Conservation (phyloP, 306 rosid genomes). For the Cicer yamashitae region DNA sequence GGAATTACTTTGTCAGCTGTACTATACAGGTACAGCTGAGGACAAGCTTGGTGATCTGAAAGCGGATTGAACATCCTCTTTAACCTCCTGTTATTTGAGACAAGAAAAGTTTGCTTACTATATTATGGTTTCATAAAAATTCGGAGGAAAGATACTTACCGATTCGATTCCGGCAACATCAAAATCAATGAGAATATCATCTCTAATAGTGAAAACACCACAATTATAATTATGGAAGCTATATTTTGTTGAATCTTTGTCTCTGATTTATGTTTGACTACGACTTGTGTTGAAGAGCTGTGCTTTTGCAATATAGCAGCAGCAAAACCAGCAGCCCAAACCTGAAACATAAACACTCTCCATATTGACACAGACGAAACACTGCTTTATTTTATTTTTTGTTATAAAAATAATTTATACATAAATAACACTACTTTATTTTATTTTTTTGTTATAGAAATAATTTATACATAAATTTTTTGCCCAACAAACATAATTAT, state of each 20-base stretch:
- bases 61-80: constrained; percentile 60
- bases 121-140: not conserved
- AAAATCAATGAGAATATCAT: constrained; percentile 65
- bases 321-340: constrained; percentile 94
- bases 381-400: too few species aligned
- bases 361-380: too few species aligned
- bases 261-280: constrained; percentile 34
- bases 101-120: constrained; percentile 1
- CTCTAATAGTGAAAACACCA: constrained; percentile 62
- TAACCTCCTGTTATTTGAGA: constrained; percentile 69
- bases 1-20: constrained; percentile 85
- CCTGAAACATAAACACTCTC: constrained; percentile 50
- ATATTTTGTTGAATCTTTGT: constrained; percentile 54
- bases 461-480: too few species aligned
- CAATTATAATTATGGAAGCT: constrained; percentile 52
- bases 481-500: too few species aligned
- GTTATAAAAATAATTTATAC: too few species aligned
- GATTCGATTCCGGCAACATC: constrained; percentile 66
- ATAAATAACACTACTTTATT: too few species aligned
- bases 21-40: constrained; percentile 94
- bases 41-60: constrained; percentile 62
- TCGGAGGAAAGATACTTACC: constrained; percentile 52
- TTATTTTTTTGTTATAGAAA: too few species aligned
- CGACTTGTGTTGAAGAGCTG: constrained; percentile 52
- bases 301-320: constrained; percentile 77